These are phyloP conservation scores for Teratosphaeria destructans DNA, from an alignment of 2,329 filamentous ascomycete species.

Conservation along the genomic window DNA sequence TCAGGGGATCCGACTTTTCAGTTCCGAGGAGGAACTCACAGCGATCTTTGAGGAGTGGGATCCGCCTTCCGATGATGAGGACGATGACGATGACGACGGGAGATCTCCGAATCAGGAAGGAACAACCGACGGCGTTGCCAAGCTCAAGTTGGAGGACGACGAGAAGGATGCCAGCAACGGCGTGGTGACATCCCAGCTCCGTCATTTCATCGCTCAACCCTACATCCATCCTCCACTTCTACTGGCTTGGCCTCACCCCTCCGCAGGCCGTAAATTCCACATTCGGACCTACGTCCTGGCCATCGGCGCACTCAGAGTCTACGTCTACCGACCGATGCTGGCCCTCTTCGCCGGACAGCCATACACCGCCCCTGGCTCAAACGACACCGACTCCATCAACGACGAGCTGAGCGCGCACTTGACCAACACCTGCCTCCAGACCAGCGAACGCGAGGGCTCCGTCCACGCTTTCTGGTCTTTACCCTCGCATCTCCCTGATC, in stretches of 20 bases:
- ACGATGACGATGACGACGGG: slow-evolving; percentile 38
- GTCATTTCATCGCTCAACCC: slow-evolving; percentile 90
- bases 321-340: slow-evolving; percentile 84
- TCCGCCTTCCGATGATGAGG: slow-evolving; percentile 57
- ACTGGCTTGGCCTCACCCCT: slow-evolving; percentile 38
- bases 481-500: slow-evolving; percentile 23
- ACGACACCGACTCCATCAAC: slow-evolving; percentile 11
- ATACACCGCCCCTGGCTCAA: slow-evolving; percentile 51
- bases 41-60: slow-evolving; percentile 90
- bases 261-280: slow-evolving; percentile 73
- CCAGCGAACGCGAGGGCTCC: slow-evolving; percentile 41
- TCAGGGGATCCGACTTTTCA: slow-evolving; percentile 85
- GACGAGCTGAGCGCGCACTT: slow-evolving; percentile 64
- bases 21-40: slow-evolving; percentile 71
- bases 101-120: slow-evolving; percentile 19
- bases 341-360: slow-evolving; percentile 74
- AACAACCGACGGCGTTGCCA: slow-evolving; percentile 6
- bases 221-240: slow-evolving; percentile 87
- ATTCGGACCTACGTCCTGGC: slow-evolving; percentile 85
- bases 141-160: slow-evolving; percentile 12
- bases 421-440: slow-evolving; percentile 78
- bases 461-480: slow-evolving; percentile 70
- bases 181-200: slow-evolving; percentile 79
- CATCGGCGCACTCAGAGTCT: slow-evolving; percentile 65
- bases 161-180: slow-evolving; percentile 38